These are phyloP conservation scores for Ceratocystis cacaofunesta DNA, from an alignment of 2,329 filamentous ascomycete genomes.

Conservation along the genomic window DNA sequence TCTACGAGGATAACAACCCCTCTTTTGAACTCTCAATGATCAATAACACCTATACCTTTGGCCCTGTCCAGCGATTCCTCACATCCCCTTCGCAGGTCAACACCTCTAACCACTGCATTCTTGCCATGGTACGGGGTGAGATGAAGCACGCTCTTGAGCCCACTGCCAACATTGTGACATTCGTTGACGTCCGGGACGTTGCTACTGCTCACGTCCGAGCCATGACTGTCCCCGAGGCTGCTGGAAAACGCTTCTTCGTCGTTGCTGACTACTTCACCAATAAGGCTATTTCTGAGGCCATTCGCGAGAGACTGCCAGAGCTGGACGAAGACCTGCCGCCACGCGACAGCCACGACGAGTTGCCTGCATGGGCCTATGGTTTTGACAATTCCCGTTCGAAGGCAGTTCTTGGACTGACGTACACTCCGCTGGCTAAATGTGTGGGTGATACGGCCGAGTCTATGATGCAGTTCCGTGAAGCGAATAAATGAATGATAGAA, in stretches of 20 bases:
- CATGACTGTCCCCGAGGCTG: conserved; percentile 40
- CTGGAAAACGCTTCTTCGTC: conserved; percentile 48
- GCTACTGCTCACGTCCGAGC: conserved; percentile 49
- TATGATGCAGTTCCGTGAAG: conserved; percentile 4
- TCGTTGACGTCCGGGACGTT: conserved; percentile 47
- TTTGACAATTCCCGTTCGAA: conserved; percentile 36
- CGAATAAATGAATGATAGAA: background rate
- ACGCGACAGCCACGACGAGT: conserved; percentile 23
- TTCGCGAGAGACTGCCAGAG: conserved; percentile 21
- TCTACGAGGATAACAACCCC: conserved; percentile 22
- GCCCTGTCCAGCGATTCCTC: conserved; percentile 40
- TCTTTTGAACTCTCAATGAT: conserved; percentile 48
- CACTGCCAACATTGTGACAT: conserved; percentile 27
- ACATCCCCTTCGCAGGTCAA: conserved; percentile 33
- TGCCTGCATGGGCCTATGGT: conserved; percentile 27
- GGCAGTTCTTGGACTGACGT: conserved; percentile 37
- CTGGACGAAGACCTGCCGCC: conserved; percentile 24
- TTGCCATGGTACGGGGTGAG: conserved; percentile 47
- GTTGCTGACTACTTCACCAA: conserved; percentile 27
- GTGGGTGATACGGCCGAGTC: conserved; percentile 28
- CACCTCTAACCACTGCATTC: conserved; percentile 44
- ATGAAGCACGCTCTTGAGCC: conserved; percentile 41
- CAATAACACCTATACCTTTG: conserved; percentile 47
- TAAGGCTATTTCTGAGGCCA: conserved; percentile 27
- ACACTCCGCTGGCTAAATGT: conserved; percentile 33